Base-by-base conservation (phyloP, 345 rosid species). In the Eucalyptus polybractea region DNA sequence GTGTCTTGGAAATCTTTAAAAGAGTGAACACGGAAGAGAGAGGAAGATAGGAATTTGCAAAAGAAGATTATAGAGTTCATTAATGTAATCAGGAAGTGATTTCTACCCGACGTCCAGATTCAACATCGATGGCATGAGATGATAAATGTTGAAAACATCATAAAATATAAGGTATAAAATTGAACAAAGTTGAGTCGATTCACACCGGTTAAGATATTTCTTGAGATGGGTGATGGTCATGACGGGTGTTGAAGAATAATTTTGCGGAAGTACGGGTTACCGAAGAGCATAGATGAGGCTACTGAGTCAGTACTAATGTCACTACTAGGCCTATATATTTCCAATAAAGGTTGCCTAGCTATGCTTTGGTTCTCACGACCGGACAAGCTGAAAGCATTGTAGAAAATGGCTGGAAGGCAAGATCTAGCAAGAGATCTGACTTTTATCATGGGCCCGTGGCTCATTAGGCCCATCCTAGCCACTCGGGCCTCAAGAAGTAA, bases 71-170 rank as follows among this genome's bases (percentile, higher is more conserved):
- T 22, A 72, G 7, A 10, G 45, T 37, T 72, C 10, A 72, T 72
- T 19, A 37, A 37, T 72, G 14, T 21, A 37, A 72, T 72, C 7
- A 37, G 2, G 17, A 33, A 19, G 45, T 37, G 81, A 72, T 72
- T 72, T 37, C 45, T 72, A 72, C 13, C 1, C 0, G 1, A 17
- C 13, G 12, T 7, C 1, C 8, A 5, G 2, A 37, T 37, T 72
- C 11, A 33, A 19, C 5, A 21, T 33, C 45, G 0, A 10, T 3
- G 44, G 21, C 80, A 37, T 3, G 6, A 9, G 80, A 69, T 22
- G 44, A 37, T 72, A 40, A 17, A 17, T 72, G 0, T 72, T 10
- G 44, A 37, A 69, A 33, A 33, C 13, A 37, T 40, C 25, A 19
- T 72, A 19, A 37, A 72, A 17, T 33, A 42, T 13, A 72, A 72